A percentile compares a stretch with the other conserved stretches of the same genome.
These are phyloP conservation scores for Ophiostoma ips DNA, from an alignment of 2,329 filamentous ascomycete species.

Conservation along the genomic window DNA sequence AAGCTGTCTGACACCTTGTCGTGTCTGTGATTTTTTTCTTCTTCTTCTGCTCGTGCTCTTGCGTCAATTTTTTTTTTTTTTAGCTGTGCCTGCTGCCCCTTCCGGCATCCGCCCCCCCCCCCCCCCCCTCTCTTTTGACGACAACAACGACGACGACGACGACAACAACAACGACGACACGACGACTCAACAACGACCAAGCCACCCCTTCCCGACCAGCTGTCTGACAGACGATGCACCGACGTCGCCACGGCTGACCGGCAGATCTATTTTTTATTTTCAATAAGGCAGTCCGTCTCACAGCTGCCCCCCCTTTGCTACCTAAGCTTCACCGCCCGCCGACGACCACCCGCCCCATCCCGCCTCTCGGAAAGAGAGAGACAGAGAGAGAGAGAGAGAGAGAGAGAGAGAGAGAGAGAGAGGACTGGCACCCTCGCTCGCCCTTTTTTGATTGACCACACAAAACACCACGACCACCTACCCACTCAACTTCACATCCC, in stretches of 20 bases:
- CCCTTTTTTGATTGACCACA: background rate
- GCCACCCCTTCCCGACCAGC: background rate
- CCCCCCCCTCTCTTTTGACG: background rate
- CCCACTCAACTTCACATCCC: too few species aligned
- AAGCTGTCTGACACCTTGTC: background rate
- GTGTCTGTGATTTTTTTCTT: too few species aligned
- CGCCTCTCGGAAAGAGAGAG: too few species aligned
- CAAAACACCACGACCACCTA: background rate
- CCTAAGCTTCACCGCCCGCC: background rate
- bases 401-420: too few species aligned
- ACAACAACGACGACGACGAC: conserved; percentile 1
- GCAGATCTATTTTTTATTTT: background rate
- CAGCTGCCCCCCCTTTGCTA: background rate
- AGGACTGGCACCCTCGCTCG: too few species aligned
- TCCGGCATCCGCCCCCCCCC: too few species aligned
- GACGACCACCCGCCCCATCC: background rate
- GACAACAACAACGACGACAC: conserved; percentile 1
- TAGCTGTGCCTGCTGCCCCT: background rate
- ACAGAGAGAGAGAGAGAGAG: too few species aligned
- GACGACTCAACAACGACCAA: conserved; percentile 1
- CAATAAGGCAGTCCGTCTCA: background rate
- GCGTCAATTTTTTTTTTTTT: background rate
- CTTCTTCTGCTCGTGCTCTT: background rate
- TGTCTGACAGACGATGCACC: conserved; percentile 8
- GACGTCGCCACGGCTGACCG: conserved; percentile 9